phyloP scores from a whole-genome alignment of 306 rosid genomes.

The Rosa multiflora region DNA sequence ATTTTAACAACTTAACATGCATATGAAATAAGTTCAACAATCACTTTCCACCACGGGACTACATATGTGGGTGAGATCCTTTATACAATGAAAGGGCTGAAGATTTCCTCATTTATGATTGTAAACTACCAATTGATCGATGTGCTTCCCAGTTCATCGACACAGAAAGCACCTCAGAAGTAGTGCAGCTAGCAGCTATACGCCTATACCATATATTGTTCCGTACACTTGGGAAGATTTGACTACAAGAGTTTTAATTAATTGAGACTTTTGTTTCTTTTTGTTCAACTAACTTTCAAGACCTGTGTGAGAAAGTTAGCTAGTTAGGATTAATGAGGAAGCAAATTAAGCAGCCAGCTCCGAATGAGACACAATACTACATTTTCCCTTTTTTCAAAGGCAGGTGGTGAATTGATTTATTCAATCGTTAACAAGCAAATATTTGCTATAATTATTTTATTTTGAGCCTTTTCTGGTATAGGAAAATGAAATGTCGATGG shows the following conservation, averaged over 20 bases:
- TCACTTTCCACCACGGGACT: too few species aligned
- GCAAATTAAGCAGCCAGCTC: not conserved
- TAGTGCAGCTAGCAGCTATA: not conserved
- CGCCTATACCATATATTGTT: not conserved
- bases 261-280: not conserved
- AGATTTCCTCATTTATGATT: too few species aligned
- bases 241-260: not conserved
- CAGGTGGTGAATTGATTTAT: not conserved
- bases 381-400: not conserved
- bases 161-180: not conserved
- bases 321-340: not conserved
- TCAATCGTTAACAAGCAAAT: not conserved
- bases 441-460: not conserved
- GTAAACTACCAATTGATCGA: too few species aligned
- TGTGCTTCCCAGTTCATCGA: too few species aligned
- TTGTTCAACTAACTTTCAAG: conserved; percentile 31
- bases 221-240: conserved; percentile 3
- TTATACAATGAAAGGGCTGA: too few species aligned
- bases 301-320: conserved; percentile 30
- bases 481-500: too few species aligned
- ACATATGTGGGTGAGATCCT: too few species aligned
- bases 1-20: too few species aligned
- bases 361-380: not conserved
- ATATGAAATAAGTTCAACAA: too few species aligned
- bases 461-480: not conserved